Conservation (phyloP, 441 rosid species). For the Pelargonium australe region DNA sequence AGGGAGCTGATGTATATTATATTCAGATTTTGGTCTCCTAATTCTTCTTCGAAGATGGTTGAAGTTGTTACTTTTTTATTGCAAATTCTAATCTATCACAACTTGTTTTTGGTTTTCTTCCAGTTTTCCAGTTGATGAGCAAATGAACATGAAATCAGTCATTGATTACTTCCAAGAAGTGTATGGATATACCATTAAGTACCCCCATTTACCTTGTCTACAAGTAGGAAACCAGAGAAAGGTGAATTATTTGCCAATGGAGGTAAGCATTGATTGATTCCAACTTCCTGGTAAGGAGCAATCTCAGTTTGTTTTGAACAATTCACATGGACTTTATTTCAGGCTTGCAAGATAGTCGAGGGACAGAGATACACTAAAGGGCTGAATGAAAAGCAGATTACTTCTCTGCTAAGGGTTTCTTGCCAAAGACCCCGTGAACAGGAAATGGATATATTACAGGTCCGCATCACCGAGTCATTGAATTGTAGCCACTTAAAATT, state of each 20-base stretch:
- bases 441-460: constrained; percentile 40
- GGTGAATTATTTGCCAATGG: constrained; percentile 46
- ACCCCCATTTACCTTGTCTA: constrained; percentile 40
- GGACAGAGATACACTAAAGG: constrained; percentile 48
- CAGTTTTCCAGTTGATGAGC: constrained; percentile 43
- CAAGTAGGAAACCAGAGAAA: constrained; percentile 44
- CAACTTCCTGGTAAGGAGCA: neutral
- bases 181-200: constrained; percentile 34
- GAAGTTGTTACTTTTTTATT: neutral
- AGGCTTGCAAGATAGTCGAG: constrained; percentile 47
- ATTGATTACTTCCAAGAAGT: constrained; percentile 40
- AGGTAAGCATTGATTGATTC: constrained; percentile 24
- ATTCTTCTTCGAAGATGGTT: neutral
- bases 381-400: constrained; percentile 44
- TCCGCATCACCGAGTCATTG: constrained; percentile 10
- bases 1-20: constrained; percentile 32
- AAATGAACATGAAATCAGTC: constrained; percentile 45
- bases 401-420: constrained; percentile 38
- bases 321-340: constrained; percentile 1
- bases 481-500: neutral
- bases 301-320: constrained; percentile 3
- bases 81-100: neutral
- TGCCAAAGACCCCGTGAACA: constrained; percentile 44
- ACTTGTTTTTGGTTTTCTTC: neutral
- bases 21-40: constrained; percentile 5